Evolutionary conservation across 1,284 basidiomycete species (phyloP), one percentile per base, ranked within the genome.

Genomic region (Gymnopus androsaceus): DNA sequence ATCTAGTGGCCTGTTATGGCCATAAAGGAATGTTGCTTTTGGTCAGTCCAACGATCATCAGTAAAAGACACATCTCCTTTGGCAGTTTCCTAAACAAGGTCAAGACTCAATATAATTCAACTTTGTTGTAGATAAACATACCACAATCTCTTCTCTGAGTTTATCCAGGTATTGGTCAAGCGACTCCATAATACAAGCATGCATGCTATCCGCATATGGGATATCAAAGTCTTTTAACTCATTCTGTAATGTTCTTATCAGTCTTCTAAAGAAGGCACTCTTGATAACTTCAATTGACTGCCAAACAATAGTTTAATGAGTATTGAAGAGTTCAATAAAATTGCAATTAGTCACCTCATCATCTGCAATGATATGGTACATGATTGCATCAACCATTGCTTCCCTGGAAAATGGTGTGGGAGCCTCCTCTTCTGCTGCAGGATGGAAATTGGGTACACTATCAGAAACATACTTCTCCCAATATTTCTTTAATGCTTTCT

Each of bases 11-110:
- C 45, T 2, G 45, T 48, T 3, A 55, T 49, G 4, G 3, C 44
- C 42, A 55, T 48, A 27, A 55, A 55, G 1, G 53, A 21, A n/a
- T 19, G 21, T 37, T 14, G 17, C 12, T 21, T 28, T 11, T 21
- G 42, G 42, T 56, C 34, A n/a, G 8, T 27, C 44, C 51, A 54
- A 3, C n/a, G 19, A 40, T 51, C 49, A 51, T 23, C 17, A 19
- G 37, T 40, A 19, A 38, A 51, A 8, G 21, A 28, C 5, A 40
- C 8, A 5, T 5, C 2, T 5, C 49, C 49, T 23, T 15, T 5
- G 11, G 37, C 23, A n/a, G 33, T 40, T 4, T 19, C 21, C 40
- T 42, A 19, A 51, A 40, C 5, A 51, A 49, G 21, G 17, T 15
- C 3, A 15, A 3, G 36, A 36, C 3, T 19, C 11, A 25, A 42